These are phyloP conservation scores for Colletotrichum spaethianum DNA, from an alignment of 2,329 filamentous ascomycete species.

Conservation along the genomic window DNA sequence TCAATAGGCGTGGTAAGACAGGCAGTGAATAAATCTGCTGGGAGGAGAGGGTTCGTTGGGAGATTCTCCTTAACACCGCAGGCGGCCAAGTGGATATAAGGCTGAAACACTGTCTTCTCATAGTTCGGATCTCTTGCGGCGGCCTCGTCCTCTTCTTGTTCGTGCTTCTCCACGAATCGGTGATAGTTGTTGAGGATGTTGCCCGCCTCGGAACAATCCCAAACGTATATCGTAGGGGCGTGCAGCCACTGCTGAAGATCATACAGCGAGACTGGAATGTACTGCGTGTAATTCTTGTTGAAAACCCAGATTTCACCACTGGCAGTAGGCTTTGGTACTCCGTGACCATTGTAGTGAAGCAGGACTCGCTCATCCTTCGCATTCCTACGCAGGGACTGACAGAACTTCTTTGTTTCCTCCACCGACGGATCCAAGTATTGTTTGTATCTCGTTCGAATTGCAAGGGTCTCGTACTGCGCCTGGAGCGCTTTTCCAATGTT, in stretches of 20 bases:
- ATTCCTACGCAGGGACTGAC: constrained; percentile 88
- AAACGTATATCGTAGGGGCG: constrained; percentile 95
- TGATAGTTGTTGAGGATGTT: constrained; percentile 97
- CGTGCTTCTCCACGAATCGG: constrained; percentile 94
- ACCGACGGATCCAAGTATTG: constrained; percentile 96
- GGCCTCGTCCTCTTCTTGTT: constrained; percentile 86
- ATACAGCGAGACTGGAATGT: constrained; percentile 96
- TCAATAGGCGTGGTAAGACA: constrained; percentile 98
- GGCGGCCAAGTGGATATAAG: constrained; percentile 90
- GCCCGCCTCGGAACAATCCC: constrained; percentile 96
- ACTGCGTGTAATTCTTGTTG: constrained; percentile 98
- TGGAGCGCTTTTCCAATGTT: constrained; percentile 97
- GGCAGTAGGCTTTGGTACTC: constrained; percentile 93
- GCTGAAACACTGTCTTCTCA: constrained; percentile 78
- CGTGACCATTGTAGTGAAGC: constrained; percentile 99
- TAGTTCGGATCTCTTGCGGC: constrained; percentile 85
- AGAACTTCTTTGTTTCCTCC: constrained; percentile 97
- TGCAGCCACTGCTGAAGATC: constrained; percentile 97
- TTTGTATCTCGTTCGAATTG: constrained; percentile 96
- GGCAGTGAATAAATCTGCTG: constrained; percentile 95
- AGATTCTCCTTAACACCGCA: constrained; percentile 93
- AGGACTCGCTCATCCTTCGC: constrained; percentile 96
- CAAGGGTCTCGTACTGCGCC: constrained; percentile 94
- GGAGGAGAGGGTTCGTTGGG: constrained; percentile 92
- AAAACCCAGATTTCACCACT: constrained; percentile 99